Percentiles rank a stretch among this genome's conserved stretches.
Conservation (phyloP, 1,139 yeast genomes). For the Petasospora fabianii region DNA sequence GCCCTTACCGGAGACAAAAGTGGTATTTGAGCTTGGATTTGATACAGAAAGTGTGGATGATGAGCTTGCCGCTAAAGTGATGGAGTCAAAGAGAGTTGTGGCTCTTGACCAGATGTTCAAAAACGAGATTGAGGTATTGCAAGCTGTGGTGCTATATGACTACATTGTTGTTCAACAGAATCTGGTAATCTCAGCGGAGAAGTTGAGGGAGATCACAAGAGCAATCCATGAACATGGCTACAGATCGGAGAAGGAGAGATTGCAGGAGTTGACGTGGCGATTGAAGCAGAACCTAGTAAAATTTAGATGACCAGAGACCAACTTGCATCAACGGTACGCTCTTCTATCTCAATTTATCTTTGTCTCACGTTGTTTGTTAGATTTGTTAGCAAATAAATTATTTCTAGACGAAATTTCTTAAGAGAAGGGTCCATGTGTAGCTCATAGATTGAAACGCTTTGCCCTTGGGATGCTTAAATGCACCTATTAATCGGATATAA, state of each 20-base stretch:
- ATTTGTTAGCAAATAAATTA: too few relatives aligned
- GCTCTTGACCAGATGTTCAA: constrained; percentile 14
- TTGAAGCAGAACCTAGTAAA: constrained; percentile 18
- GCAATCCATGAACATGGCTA: constrained; percentile 19
- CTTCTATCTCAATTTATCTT: too few relatives aligned
- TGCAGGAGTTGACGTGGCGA: constrained; percentile 24
- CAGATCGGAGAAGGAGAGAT: constrained; percentile 11
- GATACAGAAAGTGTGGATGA: constrained; percentile 14
- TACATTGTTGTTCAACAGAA: constrained; percentile 25
- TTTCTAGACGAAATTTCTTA: too few relatives aligned
- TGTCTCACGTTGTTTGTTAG: too few relatives aligned
- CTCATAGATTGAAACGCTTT: too few relatives aligned
- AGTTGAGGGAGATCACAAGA: constrained; percentile 19
- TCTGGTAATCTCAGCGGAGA: constrained; percentile 15
- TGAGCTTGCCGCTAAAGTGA: constrained; percentile 11
- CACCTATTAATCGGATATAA: too few relatives aligned
- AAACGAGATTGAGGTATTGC: constrained; percentile 31
- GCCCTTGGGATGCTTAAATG: too few relatives aligned
- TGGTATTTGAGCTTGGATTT: constrained; percentile 22
- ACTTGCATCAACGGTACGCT: too few relatives aligned
- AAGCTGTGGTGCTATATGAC: constrained; percentile 31
- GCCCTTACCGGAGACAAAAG: constrained; percentile 7
- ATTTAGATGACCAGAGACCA: constrained; percentile 3
- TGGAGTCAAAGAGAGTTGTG: constrained; percentile 15
- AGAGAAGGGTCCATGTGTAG: too few relatives aligned